phyloP scores from a whole-genome alignment of 2,329 filamentous ascomycete species.

The Cyanodermella asteris region DNA sequence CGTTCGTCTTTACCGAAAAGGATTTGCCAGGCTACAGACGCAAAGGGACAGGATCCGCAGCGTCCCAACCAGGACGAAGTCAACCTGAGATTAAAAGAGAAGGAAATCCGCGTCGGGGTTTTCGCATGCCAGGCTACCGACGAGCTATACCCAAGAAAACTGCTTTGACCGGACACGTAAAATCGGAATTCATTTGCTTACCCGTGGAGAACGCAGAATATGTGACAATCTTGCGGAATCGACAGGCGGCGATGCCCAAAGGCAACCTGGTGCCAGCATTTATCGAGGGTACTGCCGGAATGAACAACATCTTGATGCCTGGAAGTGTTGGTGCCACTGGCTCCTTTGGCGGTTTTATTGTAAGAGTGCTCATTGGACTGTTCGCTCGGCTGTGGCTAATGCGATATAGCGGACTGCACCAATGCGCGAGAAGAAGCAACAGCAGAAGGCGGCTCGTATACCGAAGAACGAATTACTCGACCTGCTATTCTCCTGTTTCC shows the following conservation, averaged over 20 bases:
- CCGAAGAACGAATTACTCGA: slow-evolving; percentile 74
- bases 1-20: slow-evolving; percentile 83
- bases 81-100: slow-evolving; percentile 1
- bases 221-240: slow-evolving; percentile 34
- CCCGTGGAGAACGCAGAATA: slow-evolving; percentile 53
- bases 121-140: slow-evolving; percentile 29
- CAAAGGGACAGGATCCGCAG: slow-evolving; percentile 22
- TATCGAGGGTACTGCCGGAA: slow-evolving; percentile 8
- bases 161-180: slow-evolving; percentile 47
- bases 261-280: slow-evolving; percentile 25
- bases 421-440: slow-evolving; percentile 24
- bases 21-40: slow-evolving; percentile 56
- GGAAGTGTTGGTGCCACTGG: slow-evolving; percentile 27
- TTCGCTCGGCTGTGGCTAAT: slow-evolving; percentile 2
- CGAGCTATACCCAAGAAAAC: slow-evolving; percentile 66
- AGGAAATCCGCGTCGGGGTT: slow-evolving; percentile 3
- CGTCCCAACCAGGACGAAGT: slow-evolving; percentile 17
- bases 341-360: slow-evolving; percentile 19
- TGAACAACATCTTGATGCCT: slow-evolving; percentile 33
- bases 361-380: slow-evolving; percentile 11
- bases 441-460: slow-evolving; percentile 63
- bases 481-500: slow-evolving; percentile 63
- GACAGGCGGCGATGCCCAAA: slow-evolving; percentile 35
- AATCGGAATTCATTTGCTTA: slow-evolving; percentile 54
- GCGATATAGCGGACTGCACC: slow-evolving; percentile 10